A percentile compares a stretch with the other conserved stretches of the same genome.
Evolutionary conservation across 306 rosid species (phyloP).

Genomic region (Rubus parviflorus): DNA sequence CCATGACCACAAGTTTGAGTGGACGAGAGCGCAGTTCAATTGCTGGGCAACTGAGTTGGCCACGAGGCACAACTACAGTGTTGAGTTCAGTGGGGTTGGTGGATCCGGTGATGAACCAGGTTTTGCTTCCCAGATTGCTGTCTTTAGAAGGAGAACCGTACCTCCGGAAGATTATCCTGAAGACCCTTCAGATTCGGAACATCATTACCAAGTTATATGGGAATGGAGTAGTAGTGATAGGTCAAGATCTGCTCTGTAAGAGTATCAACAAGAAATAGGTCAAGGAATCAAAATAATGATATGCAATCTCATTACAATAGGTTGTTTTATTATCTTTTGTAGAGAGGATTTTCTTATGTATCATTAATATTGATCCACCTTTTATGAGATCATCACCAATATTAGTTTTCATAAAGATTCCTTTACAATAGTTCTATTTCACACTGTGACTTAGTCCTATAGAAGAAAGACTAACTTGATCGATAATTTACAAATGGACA

Average conservation of each 20-base stretch:
- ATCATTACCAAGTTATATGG: conserved; percentile 52
- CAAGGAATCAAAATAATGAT: neutral
- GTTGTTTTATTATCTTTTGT: neutral
- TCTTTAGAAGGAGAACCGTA: conserved; percentile 52
- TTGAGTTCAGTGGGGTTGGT: conserved; percentile 88
- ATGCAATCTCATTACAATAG: neutral
- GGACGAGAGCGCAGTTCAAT: conserved; percentile 85
- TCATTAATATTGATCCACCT: too few relatives aligned
- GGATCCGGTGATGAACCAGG: conserved; percentile 91
- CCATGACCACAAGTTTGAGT: conserved; percentile 95
- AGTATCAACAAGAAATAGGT: neutral
- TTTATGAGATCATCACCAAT: too few relatives aligned
- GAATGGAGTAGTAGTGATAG: conserved; percentile 53
- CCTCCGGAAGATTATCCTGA: conserved; percentile 21
- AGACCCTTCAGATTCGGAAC: conserved; percentile 32
- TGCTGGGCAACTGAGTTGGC: conserved; percentile 82
- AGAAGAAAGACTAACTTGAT: neutral
- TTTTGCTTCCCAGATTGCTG: conserved; percentile 96
- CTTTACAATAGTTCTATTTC: neutral
- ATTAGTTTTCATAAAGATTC: too few relatives aligned
- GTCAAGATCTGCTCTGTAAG: conserved; percentile 12
- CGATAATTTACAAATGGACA: neutral
- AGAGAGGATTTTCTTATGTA: neutral
- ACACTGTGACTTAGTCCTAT: neutral
- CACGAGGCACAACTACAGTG: conserved; percentile 63